A percentile compares a stretch with the other conserved stretches of the same genome.
These are phyloP conservation scores for Xenoacremonium recifei DNA, from an alignment of 2,329 filamentous ascomycete species.

Conservation along the genomic window DNA sequence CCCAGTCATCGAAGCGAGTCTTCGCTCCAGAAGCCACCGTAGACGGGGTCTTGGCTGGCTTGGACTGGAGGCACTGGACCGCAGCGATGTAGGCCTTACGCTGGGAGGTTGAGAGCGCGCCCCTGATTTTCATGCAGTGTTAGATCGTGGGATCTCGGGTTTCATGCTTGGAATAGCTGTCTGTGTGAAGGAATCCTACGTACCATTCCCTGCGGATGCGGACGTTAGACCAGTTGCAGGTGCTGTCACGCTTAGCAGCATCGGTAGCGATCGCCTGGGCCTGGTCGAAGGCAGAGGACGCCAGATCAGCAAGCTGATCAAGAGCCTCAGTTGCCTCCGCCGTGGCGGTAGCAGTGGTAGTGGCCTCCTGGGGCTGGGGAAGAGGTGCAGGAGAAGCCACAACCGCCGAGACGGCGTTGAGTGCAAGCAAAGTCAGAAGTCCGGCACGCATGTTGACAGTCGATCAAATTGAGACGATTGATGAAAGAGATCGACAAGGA, in stretches of 20 bases:
- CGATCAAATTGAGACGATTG: slow-evolving; percentile 4
- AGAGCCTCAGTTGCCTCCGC: slow-evolving; percentile 18
- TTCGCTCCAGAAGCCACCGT: slow-evolving; percentile 39
- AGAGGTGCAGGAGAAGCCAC: slow-evolving; percentile 15
- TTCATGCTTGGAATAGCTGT: too few species aligned
- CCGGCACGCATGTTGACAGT: slow-evolving; percentile 18
- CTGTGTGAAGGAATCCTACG: slow-evolving; percentile 5
- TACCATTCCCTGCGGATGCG: slow-evolving; percentile 32
- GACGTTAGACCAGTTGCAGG: slow-evolving; percentile 27
- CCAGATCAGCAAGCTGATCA: slow-evolving; percentile 19
- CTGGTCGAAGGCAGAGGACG: slow-evolving; percentile 20
- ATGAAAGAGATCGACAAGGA: slow-evolving; percentile 8
- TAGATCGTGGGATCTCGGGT: neutral
- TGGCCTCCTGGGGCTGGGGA: too few species aligned
- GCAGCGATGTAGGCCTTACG: slow-evolving; percentile 42
- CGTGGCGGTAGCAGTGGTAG: slow-evolving; percentile 9
- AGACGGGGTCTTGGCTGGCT: slow-evolving; percentile 33
- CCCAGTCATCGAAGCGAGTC: slow-evolving; percentile 49
- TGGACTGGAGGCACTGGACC: slow-evolving; percentile 41
- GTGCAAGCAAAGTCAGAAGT: slow-evolving; percentile 18
- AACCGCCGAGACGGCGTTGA: slow-evolving; percentile 19
- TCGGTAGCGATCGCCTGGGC: slow-evolving; percentile 18
- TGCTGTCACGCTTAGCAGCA: slow-evolving; percentile 18
- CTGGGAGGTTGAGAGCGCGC: slow-evolving; percentile 20
- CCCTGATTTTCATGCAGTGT: too few species aligned